phyloP scores from a whole-genome alignment of 371 early-diverging fungal genomes.

The Mortierella sp. region DNA sequence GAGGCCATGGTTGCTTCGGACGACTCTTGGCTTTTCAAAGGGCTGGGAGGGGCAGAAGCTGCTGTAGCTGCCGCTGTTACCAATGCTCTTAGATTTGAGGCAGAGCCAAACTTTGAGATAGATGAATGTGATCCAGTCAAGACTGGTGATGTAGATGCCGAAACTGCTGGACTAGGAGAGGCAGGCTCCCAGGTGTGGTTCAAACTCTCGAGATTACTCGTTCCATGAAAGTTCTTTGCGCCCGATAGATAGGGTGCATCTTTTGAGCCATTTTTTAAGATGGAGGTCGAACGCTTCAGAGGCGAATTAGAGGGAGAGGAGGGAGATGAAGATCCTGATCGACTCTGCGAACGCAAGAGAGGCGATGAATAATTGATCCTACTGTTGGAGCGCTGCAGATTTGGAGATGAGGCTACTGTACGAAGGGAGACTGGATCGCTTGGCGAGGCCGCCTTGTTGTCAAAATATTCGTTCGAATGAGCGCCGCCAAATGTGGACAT shows the following conservation, averaged over 20 bases:
- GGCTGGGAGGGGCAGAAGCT: slow-evolving; percentile 7
- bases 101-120: slow-evolving; percentile 35
- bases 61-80: slow-evolving; percentile 22
- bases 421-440: slow-evolving; percentile 12
- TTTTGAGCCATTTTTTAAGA: slow-evolving; percentile 54
- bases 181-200: slow-evolving; percentile 52
- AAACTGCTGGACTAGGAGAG: slow-evolving; percentile 16
- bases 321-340: slow-evolving; percentile 30
- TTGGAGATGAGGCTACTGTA: slow-evolving; percentile 10
- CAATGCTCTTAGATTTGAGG: slow-evolving; percentile 45
- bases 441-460: slow-evolving; percentile 6
- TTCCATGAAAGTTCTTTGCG: slow-evolving; percentile 13
- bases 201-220: slow-evolving; percentile 37
- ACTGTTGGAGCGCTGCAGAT: slow-evolving; percentile 44
- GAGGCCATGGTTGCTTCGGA: background rate
- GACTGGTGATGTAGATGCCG: slow-evolving; percentile 17
- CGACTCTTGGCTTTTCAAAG: slow-evolving; percentile 16
- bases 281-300: slow-evolving; percentile 41
- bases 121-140: slow-evolving; percentile 15
- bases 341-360: slow-evolving; percentile 44
- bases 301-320: slow-evolving; percentile 27
- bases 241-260: slow-evolving; percentile 49
- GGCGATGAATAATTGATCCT: slow-evolving; percentile 47
- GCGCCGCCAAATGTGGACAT: background rate
- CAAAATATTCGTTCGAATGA: slow-evolving; percentile 13